Conservation (phyloP, 2,329 filamentous ascomycete species). For the Alternaria metachromatica region DNA sequence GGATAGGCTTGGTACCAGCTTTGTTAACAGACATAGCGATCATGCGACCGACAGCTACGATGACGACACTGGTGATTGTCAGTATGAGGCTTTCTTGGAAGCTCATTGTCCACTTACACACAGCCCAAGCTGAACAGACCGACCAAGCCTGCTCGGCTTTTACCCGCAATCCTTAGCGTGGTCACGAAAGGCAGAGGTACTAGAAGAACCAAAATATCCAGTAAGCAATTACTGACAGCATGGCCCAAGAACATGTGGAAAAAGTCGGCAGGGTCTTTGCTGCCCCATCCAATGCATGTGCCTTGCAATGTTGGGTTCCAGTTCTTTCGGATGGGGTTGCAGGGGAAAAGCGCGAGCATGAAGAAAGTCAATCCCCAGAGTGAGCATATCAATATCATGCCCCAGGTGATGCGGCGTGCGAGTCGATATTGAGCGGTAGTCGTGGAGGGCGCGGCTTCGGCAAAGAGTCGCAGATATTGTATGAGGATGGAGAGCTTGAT, state of each 20-base stretch:
- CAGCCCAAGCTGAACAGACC: slow-evolving; percentile 41
- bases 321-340: slow-evolving; percentile 37
- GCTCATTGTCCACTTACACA: slow-evolving; percentile 44
- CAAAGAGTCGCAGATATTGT: slow-evolving; percentile 48
- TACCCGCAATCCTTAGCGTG: slow-evolving; percentile 37
- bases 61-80: slow-evolving; percentile 29
- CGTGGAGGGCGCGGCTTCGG: slow-evolving; percentile 22
- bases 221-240: slow-evolving; percentile 39
- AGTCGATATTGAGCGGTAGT: slow-evolving; percentile 12
- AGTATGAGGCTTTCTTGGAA: not conserved
- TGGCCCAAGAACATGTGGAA: slow-evolving; percentile 41
- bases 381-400: slow-evolving; percentile 29
- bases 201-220: slow-evolving; percentile 41
- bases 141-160: slow-evolving; percentile 37
- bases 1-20: slow-evolving; percentile 39
- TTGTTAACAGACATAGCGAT: slow-evolving; percentile 36
- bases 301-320: slow-evolving; percentile 34
- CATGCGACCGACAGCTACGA: slow-evolving; percentile 39
- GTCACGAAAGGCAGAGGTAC: slow-evolving; percentile 44
- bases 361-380: slow-evolving; percentile 43
- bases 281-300: slow-evolving; percentile 46
- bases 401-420: slow-evolving; percentile 26
- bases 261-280: slow-evolving; percentile 35
- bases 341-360: slow-evolving; percentile 40
- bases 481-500: slow-evolving; percentile 49